phyloP scores from a whole-genome alignment of 2,329 filamentous ascomycete species.

The Sporothrix pseudoabietina region DNA sequence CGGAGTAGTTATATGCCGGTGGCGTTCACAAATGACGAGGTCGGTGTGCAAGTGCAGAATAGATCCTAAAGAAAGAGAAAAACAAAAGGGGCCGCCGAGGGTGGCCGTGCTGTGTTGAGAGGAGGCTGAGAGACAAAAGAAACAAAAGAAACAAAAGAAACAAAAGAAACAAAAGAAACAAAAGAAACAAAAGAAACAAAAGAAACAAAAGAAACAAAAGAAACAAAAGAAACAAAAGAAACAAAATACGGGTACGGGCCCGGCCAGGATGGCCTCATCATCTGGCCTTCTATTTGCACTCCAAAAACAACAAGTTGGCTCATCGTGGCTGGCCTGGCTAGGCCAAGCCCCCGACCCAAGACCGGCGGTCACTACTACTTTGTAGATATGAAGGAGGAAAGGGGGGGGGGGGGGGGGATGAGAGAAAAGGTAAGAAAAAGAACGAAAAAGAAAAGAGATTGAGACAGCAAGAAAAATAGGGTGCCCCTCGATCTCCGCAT shows the following conservation, averaged over 20 bases:
- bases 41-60: neutral
- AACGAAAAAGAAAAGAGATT: neutral
- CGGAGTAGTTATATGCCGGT: neutral
- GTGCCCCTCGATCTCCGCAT: constrained; percentile 15
- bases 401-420: neutral
- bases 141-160: too few species aligned
- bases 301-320: neutral
- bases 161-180: too few species aligned
- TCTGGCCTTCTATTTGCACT: neutral
- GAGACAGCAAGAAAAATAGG: too few species aligned
- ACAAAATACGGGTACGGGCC: neutral
- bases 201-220: too few species aligned
- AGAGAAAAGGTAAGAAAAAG: neutral
- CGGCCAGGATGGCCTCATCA: neutral
- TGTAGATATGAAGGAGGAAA: neutral
- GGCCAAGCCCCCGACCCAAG: constrained; percentile 6
- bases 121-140: neutral
- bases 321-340: constrained; percentile 1
- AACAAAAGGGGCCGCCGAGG: neutral
- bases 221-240: neutral
- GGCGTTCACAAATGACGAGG: neutral
- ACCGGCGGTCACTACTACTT: neutral
- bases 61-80: neutral
- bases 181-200: too few species aligned
- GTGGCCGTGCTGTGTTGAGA: neutral